phyloP scores from a whole-genome alignment of 345 rosid species.

The Excoecaria agallocha region DNA sequence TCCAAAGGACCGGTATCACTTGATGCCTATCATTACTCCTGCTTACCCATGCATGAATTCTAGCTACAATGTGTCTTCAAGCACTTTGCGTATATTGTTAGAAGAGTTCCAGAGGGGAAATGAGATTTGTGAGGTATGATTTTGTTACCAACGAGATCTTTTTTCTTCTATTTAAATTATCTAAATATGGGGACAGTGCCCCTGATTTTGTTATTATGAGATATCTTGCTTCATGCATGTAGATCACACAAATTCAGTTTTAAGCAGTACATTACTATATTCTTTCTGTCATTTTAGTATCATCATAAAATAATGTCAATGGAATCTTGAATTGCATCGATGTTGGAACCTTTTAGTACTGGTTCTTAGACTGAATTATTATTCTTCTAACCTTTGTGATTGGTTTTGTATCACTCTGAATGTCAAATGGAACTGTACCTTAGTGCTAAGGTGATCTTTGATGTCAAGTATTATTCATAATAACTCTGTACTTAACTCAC shows the following conservation, averaged over 20 bases:
- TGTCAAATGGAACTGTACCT: not conserved
- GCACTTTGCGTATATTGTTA: conserved; percentile 66
- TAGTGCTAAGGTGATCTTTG: not conserved
- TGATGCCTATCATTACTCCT: conserved; percentile 76
- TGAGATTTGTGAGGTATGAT: conserved; percentile 52
- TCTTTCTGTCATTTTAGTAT: not conserved
- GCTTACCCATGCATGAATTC: conserved; percentile 87
- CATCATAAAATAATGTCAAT: not conserved
- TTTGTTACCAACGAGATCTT: conserved; percentile 3
- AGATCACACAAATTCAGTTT: not conserved
- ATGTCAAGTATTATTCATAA: not conserved
- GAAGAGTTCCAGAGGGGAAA: conserved; percentile 67
- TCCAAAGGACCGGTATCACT: conserved; percentile 60
- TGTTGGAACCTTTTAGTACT: not conserved
- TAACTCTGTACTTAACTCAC: not conserved
- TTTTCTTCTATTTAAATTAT: not conserved
- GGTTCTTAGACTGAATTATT: not conserved
- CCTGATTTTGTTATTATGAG: not conserved
- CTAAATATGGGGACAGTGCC: not conserved
- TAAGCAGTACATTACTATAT: not conserved
- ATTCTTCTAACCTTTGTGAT: not conserved
- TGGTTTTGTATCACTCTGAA: not conserved
- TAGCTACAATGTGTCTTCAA: conserved; percentile 68
- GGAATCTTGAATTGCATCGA: not conserved
- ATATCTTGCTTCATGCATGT: not conserved